Conservation (phyloP, 2,329 filamentous ascomycete genomes). For the Albophoma yamanashiensis region DNA sequence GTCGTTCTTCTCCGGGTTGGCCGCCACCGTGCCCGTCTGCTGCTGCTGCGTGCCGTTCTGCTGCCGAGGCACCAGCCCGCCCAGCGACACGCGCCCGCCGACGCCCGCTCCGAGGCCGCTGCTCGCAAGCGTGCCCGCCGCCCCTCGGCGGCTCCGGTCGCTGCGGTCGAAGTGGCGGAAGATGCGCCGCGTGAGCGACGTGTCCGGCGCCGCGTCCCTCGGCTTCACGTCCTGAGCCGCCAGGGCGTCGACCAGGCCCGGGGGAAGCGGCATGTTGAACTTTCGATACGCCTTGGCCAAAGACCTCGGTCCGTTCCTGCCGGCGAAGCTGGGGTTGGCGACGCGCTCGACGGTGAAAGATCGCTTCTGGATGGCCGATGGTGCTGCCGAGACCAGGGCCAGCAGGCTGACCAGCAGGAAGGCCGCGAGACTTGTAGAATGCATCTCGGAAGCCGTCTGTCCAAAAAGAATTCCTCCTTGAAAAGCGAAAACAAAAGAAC, state of each 20-base stretch:
- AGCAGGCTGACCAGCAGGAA: conserved; percentile 35
- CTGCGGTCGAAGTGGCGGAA: background rate
- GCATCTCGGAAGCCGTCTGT: conserved; percentile 2
- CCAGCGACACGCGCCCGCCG: background rate
- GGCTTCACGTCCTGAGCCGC: conserved; percentile 10
- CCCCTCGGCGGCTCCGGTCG: background rate
- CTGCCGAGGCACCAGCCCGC: background rate
- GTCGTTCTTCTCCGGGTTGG: conserved; percentile 51
- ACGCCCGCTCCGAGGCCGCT: background rate
- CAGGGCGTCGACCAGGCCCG: conserved; percentile 27
- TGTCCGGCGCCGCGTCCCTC: background rate
- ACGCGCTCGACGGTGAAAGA: conserved; percentile 53
- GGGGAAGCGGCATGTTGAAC: conserved; percentile 44
- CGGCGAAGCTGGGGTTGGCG: conserved; percentile 41
- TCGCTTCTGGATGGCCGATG: conserved; percentile 33
- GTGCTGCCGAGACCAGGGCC: conserved; percentile 34
- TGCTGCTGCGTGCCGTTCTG: conserved; percentile 1
- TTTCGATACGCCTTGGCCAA: conserved; percentile 59
- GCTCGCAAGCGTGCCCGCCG: background rate
- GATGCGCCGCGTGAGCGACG: background rate
- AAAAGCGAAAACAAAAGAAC: background rate
- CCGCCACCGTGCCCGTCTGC: conserved; percentile 43
- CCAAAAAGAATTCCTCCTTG: background rate
- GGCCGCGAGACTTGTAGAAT: conserved; percentile 4
- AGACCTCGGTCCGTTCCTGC: conserved; percentile 46